Conservation (phyloP, 169 alveolate species). For the Cryptosporidium canis region DNA sequence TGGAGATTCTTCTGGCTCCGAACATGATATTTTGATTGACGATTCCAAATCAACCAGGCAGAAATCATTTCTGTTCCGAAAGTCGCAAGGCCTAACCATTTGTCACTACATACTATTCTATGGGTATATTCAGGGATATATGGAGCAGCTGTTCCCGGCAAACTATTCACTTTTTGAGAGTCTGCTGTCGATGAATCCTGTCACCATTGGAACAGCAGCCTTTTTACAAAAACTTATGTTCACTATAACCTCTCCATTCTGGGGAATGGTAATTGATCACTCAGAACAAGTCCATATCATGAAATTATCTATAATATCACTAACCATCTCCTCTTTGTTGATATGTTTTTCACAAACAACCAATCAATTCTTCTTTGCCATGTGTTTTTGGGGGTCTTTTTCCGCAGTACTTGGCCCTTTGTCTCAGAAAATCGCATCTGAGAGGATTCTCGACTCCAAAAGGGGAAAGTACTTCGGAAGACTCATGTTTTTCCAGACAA, state of each 20-base stretch:
- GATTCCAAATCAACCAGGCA: neutral
- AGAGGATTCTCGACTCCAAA: neutral
- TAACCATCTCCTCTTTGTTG: neutral
- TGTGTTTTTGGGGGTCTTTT: slow-evolving; percentile 71
- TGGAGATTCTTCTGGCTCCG: slow-evolving; percentile 1
- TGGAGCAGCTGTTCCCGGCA: slow-evolving; percentile 63
- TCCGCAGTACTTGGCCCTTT: slow-evolving; percentile 53
- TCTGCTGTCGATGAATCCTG: slow-evolving; percentile 17
- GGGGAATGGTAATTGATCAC: slow-evolving; percentile 44
- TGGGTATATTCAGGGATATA: slow-evolving; percentile 65
- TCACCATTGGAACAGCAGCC: slow-evolving; percentile 55
- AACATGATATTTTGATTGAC: neutral
- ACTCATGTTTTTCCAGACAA: slow-evolving; percentile 57
- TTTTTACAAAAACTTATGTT: slow-evolving; percentile 40
- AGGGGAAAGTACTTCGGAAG: slow-evolving; percentile 62
- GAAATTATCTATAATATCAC: slow-evolving; percentile 21
- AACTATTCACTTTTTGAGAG: slow-evolving; percentile 41
- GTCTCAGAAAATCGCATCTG: slow-evolving; percentile 57
- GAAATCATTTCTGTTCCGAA: neutral
- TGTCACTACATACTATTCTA: slow-evolving; percentile 26
- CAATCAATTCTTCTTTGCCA: slow-evolving; percentile 22
- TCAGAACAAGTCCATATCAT: slow-evolving; percentile 1
- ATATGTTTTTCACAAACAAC: slow-evolving; percentile 23
- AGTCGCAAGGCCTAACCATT: neutral
- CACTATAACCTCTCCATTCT: slow-evolving; percentile 51